Evolutionary conservation across 2,329 filamentous ascomycete species (phyloP).

Genomic region (Alternaria triticina): DNA sequence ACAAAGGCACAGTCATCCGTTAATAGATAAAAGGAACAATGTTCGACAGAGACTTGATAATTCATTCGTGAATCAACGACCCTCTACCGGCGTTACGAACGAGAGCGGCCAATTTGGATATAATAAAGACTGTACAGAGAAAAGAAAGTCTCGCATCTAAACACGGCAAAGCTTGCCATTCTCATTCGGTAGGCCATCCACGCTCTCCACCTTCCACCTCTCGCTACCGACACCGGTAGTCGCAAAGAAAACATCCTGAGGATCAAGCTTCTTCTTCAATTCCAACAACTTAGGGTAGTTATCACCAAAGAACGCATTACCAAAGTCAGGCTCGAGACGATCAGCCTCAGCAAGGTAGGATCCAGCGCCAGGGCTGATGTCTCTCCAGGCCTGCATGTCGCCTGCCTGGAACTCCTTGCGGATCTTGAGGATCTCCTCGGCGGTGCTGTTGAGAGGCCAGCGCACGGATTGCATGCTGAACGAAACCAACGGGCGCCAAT

Average conservation of each 20-base stretch:
- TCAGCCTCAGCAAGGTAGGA: slow-evolving; percentile 42
- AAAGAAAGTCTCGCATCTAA: background rate
- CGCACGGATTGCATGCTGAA: slow-evolving; percentile 42
- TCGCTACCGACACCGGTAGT: slow-evolving; percentile 44
- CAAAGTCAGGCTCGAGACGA: slow-evolving; percentile 42
- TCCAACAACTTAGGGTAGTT: slow-evolving; percentile 41
- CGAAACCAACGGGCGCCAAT: slow-evolving; percentile 34
- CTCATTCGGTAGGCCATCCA: slow-evolving; percentile 44
- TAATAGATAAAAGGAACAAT: background rate
- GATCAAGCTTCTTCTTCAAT: slow-evolving; percentile 43
- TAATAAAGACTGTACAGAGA: background rate
- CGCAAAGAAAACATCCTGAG: slow-evolving; percentile 44
- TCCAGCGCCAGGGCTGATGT: slow-evolving; percentile 39
- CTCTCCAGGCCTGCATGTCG: slow-evolving; percentile 42
- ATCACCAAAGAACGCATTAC: slow-evolving; percentile 39
- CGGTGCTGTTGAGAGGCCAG: slow-evolving; percentile 41
- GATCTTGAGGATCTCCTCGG: slow-evolving; percentile 31
- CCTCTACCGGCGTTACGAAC: background rate
- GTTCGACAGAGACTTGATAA: background rate
- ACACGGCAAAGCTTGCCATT: slow-evolving; percentile 46
- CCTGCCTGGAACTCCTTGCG: slow-evolving; percentile 33
- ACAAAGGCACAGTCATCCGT: too few relatives aligned
- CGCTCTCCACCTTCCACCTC: slow-evolving; percentile 43
- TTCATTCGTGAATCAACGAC: background rate
- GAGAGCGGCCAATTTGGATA: too few relatives aligned